Conservation (phyloP, 2,329 filamentous ascomycete genomes). For the Fusarium sp. region DNA sequence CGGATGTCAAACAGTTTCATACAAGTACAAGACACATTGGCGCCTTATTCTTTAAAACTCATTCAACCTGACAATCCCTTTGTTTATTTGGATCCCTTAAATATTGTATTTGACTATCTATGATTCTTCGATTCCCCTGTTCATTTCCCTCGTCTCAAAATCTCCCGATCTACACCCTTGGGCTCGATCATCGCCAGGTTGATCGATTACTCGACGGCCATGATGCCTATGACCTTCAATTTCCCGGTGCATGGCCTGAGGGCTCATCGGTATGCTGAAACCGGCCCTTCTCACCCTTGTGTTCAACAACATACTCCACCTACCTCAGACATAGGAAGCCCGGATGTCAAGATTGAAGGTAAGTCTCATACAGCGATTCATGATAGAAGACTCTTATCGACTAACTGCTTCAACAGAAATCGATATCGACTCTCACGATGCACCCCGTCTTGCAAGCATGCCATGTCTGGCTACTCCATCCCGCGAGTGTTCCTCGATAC, state of each 20-base stretch:
- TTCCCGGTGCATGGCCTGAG: background rate
- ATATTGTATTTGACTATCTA: background rate
- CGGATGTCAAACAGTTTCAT: background rate
- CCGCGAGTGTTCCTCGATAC: background rate
- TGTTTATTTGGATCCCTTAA: background rate
- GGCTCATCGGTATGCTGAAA: background rate
- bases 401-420: background rate
- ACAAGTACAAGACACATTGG: background rate
- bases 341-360: background rate
- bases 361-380: too few relatives aligned
- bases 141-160: background rate
- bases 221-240: background rate
- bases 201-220: background rate
- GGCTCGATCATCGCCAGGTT: background rate
- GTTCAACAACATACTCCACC: background rate
- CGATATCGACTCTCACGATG: background rate
- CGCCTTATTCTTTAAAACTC: background rate
- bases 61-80: background rate
- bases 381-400: background rate
- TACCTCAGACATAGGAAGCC: background rate
- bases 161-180: background rate
- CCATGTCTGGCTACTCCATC: background rate
- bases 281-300: background rate
- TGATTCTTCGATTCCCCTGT: background rate
- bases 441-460: background rate